Evolutionary conservation across 2,329 filamentous ascomycete genomes (phyloP).

Genomic region (Fusarium xylarioides): DNA sequence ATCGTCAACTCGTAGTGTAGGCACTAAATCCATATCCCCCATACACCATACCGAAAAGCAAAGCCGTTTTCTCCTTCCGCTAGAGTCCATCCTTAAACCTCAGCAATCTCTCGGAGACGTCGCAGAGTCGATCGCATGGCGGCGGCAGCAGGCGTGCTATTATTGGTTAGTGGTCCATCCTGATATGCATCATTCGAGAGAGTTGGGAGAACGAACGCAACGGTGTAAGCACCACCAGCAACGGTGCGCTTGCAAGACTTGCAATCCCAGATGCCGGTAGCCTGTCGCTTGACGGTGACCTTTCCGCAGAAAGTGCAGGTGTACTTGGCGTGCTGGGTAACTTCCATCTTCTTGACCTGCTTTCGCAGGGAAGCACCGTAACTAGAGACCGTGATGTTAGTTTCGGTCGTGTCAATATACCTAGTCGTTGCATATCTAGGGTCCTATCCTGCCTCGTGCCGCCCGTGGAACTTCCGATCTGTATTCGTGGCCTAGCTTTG

Average conservation of each 20-base stretch:
- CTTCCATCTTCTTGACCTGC: conserved; percentile 98
- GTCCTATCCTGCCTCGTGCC: conserved; percentile 1
- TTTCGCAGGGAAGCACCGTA: conserved; percentile 99
- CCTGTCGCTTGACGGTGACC: conserved; percentile 88
- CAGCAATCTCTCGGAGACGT: conserved; percentile 95
- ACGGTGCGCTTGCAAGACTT: conserved; percentile 89
- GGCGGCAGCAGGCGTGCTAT: conserved; percentile 88
- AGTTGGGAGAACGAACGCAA: conserved; percentile 79
- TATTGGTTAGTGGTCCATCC: conserved; percentile 42
- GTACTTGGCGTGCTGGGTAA: conserved; percentile 97
- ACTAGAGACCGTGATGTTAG: conserved; percentile 59
- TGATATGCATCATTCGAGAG: background rate
- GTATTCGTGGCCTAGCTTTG: background rate
- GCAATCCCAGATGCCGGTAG: conserved; percentile 98
- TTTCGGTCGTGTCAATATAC: conserved; percentile 18
- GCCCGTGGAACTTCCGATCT: background rate
- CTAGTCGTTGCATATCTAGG: conserved; percentile 1
- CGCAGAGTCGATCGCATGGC: conserved; percentile 96
- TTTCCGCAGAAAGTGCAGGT: conserved; percentile 99
- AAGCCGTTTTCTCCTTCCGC: conserved; percentile 50
- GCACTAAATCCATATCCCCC: conserved; percentile 55
- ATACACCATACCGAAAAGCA: conserved; percentile 59
- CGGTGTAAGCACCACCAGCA: conserved; percentile 82
- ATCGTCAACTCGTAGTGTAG: conserved; percentile 55
- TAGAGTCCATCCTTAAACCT: conserved; percentile 72